These are phyloP conservation scores for Flagelloscypha sp. DNA, from an alignment of 768 basidiomycete genomes.

Conservation along the genomic window DNA sequence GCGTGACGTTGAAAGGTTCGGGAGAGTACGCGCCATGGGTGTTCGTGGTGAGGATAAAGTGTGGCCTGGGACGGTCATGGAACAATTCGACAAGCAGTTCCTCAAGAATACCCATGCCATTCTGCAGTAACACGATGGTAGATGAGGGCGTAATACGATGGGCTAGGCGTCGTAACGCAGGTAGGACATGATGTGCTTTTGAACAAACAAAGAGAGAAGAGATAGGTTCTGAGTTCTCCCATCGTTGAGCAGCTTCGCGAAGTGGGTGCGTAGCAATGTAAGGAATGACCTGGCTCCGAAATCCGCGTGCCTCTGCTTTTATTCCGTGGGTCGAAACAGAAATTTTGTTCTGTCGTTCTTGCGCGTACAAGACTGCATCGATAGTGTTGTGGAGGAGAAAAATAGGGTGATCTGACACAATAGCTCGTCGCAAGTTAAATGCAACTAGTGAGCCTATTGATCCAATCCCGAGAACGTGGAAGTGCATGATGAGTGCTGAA, in stretches of 20 bases:
- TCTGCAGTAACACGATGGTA: constrained; percentile 89
- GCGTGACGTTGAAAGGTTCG: constrained; percentile 46
- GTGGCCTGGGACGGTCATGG: constrained; percentile 66
- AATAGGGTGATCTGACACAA: constrained; percentile 46
- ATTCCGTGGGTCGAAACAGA: constrained; percentile 44
- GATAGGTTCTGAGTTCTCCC: constrained; percentile 32
- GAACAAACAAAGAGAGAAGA: constrained; percentile 76
- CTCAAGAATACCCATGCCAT: constrained; percentile 92
- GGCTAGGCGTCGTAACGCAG: constrained; percentile 48
- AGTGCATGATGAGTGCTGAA: too few relatives aligned
- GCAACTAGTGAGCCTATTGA: constrained; percentile 78
- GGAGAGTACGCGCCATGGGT: constrained; percentile 71
- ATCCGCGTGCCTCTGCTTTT: constrained; percentile 32
- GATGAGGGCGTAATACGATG: constrained; percentile 56
- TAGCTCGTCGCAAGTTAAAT: constrained; percentile 61
- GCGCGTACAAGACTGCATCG: constrained; percentile 26
- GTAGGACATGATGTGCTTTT: constrained; percentile 62
- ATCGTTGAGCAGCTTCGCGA: constrained; percentile 3
- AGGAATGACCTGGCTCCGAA: constrained; percentile 35
- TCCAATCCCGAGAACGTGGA: constrained; percentile 74
- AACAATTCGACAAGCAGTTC: constrained; percentile 59
- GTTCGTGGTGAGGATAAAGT: constrained; percentile 78
- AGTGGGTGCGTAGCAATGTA: neutral
- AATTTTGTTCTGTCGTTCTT: constrained; percentile 28
- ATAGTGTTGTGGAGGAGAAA: constrained; percentile 60